Evolutionary conservation across 2,329 filamentous ascomycete species (phyloP), one percentile per base, ranked within the genome.

Genomic region (Didymella segeticola): DNA sequence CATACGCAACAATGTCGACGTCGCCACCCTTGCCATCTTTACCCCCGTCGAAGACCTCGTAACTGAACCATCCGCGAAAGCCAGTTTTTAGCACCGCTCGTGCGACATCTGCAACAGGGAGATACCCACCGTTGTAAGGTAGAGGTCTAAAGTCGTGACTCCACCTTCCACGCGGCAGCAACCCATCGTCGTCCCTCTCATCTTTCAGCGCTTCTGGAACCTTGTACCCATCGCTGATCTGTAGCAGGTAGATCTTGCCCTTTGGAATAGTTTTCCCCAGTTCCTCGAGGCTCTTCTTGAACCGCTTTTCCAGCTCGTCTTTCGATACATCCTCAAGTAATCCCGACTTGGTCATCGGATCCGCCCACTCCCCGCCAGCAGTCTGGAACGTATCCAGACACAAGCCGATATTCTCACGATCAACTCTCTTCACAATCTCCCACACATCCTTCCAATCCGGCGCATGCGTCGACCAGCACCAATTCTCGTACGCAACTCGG

Each of bases 351-450:
- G 87, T 89, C 0, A 83, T 87, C 0, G 89, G 89, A 61, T 92
- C 88, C 0, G 79, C 89, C 82, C 84, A 92, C 67, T 93, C 89
- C 1, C 86, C 83, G 0, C 88, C 89, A 0, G 84, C 87, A 2
- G 83, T 87, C 68, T 93, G 89, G 75, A 93, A 93, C 0, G 89
- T 92, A 62, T 93, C 89, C 1, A 93, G 81, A 61, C 89, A 93
- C 0, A 93, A 76, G 0, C 89, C 89, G 10, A 91, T 78, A 56
- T 93, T 92, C 0, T 80, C 78, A 2, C 86, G 75, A 60, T 89
- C 76, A 2, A 86, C 87, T 37, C 78, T 79, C 57, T 82, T 67
- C 4, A 90, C 86, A 11, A 92, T 86, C 2, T 83, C 76, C 87
- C 88, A 92, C 0, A 87, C 86, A 42, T 86, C 80, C 58, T 82